Conservation (phyloP, 306 rosid species). For the Canavalia ensiformis region DNA sequence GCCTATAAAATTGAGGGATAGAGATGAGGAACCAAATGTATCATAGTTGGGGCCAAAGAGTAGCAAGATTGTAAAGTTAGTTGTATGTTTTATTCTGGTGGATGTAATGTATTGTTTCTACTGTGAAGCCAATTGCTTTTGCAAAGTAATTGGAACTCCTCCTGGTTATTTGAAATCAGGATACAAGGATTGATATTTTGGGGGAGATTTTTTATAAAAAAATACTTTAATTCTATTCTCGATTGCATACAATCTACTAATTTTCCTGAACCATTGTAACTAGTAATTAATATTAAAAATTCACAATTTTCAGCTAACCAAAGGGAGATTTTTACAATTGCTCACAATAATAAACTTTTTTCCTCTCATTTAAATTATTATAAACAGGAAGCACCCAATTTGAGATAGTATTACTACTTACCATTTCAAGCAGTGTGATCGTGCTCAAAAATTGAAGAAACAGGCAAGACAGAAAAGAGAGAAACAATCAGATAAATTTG, state of each 20-base stretch:
- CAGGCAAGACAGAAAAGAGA: not conserved
- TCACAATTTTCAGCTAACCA: not conserved
- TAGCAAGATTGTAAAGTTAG: conserved; percentile 45
- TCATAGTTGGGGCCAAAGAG: conserved; percentile 19
- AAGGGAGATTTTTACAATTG: conserved; percentile 3
- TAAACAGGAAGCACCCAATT: not conserved
- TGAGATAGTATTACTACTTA: conserved; percentile 13
- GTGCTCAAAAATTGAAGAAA: conserved; percentile 27
- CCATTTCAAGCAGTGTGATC: not conserved
- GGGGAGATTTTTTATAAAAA: not conserved
- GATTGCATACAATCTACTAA: conserved; percentile 4
- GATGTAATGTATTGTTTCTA: conserved; percentile 21
- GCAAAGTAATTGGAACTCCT: conserved; percentile 14
- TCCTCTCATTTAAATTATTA: conserved; percentile 5
- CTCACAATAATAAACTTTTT: not conserved
- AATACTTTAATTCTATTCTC: conserved; percentile 15
- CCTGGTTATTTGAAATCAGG: conserved; percentile 28
- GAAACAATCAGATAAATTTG: conserved; percentile 11
- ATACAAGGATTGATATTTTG: conserved; percentile 39
- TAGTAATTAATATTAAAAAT: conserved; percentile 17
- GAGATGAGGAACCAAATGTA: not conserved
- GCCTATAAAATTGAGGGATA: conserved; percentile 77
- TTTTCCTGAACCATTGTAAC: not conserved
- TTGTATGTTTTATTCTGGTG: conserved; percentile 37
- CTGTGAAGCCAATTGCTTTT: conserved; percentile 42